These are phyloP conservation scores for Acidiella bohemica DNA, from an alignment of 495 filamentous ascomycete genomes.

Conservation along the genomic window DNA sequence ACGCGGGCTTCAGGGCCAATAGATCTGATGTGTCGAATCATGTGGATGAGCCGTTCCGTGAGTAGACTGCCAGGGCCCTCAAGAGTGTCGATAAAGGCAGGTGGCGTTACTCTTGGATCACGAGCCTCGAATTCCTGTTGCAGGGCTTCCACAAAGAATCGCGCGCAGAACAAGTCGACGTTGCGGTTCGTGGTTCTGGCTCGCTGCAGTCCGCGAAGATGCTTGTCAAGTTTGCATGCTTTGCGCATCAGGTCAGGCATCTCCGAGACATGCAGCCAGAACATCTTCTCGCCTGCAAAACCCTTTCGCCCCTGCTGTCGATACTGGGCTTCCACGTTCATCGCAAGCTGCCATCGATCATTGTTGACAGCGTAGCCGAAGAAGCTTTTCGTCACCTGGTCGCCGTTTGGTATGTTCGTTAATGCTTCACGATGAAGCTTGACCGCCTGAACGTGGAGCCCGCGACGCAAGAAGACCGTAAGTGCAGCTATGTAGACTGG, in stretches of 20 bases:
- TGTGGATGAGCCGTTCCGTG: background rate
- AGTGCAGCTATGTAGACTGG: constrained; percentile 7
- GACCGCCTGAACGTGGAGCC: background rate
- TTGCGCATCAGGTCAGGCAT: constrained; percentile 6
- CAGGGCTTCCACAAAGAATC: constrained; percentile 14
- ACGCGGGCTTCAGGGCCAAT: background rate
- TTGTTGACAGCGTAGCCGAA: constrained; percentile 8
- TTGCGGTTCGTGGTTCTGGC: background rate
- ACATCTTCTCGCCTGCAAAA: background rate
- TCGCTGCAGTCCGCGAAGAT: background rate
- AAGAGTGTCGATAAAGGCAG: no score
- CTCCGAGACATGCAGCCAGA: constrained; percentile 14
- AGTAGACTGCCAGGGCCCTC: background rate
- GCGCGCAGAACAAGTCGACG: constrained; percentile 1
- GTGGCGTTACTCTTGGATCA: background rate
- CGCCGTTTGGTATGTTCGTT: constrained; percentile 5
- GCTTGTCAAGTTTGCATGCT: constrained; percentile 1
- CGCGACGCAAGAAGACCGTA: constrained; percentile 2
- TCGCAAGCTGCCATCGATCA: constrained; percentile 9
- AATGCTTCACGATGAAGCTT: constrained; percentile 13
- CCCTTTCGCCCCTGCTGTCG: background rate
- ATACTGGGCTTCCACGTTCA: constrained; percentile 6
- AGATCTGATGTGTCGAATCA: background rate
- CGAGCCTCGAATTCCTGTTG: constrained; percentile 6
- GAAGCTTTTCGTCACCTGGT: constrained; percentile 9